Evolutionary conservation across 164 flowering plant genomes (phyloP), one percentile per base, ranked within the genome.

Genomic region (Vitis cinerea): DNA sequence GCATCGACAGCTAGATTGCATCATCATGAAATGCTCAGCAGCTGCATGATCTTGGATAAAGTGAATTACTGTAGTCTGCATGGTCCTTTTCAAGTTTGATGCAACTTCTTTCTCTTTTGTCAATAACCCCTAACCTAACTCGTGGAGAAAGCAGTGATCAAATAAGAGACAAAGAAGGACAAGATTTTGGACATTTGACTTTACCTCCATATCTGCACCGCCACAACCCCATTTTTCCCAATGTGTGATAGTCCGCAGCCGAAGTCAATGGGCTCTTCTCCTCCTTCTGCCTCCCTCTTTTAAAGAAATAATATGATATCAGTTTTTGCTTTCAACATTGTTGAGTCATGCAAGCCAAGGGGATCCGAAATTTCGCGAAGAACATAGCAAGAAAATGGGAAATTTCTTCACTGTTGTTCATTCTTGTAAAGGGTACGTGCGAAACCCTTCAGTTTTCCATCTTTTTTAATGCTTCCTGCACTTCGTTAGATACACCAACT

Each of bases 81-180:
- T 52, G 71, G 68, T 77, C 77, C 4, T 74, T 80, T 59, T 72
- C 77, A 75, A 75, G 14, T 81, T 77, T 37, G 71, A 69, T 72
- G 64, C 44, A 65, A 68, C 70, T 68, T 67, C 17, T 14, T 29
- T 37, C 3, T n/a, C 37, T 44, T 15, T 70, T 59, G 86, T 83
- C 82, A 78, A 79, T 47, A 50, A 10, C 17, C 1, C 65, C 60
- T n/a, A 56, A 81, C 81, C 83, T 81, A 79, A 71, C 79, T 59
- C 59, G 55, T 53, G 68, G 60, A 64, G 75, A 65, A 73, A 71
- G n/a, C 12, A 7, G 63, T 51, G 16, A 52, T 66, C 48, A 11
- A 52, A 64, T 56, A 4, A 59, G 60, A 48, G 59, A 51, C 16
- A 59, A 56, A 68, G 58, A 61, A 48, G n/a, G 11, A 63, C 31